These are phyloP conservation scores for Carex cristatella DNA, from an alignment of 176 grass and related monocot genomes.

Conservation along the genomic window DNA sequence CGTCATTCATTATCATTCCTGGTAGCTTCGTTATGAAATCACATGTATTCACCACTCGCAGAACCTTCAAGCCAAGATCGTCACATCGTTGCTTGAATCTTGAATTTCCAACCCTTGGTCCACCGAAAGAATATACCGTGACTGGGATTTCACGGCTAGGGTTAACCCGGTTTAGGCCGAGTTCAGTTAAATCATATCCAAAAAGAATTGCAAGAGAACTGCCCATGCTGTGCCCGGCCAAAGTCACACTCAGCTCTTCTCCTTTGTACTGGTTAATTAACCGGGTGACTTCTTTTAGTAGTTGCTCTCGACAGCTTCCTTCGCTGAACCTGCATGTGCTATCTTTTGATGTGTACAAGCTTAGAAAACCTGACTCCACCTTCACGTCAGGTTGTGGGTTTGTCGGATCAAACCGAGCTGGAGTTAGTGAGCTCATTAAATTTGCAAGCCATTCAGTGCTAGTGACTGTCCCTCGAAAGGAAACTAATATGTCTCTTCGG, in stretches of 20 bases:
- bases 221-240: conserved; percentile 93
- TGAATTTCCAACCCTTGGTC: conserved; percentile 64
- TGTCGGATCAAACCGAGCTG: conserved; percentile 53
- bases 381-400: conserved; percentile 50
- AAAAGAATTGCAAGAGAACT: conserved; percentile 56
- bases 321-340: conserved; percentile 51
- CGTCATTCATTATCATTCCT: conserved; percentile 71
- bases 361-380: conserved; percentile 83
- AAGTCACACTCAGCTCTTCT: conserved; percentile 57
- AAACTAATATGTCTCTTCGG: conserved; percentile 61
- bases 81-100: conserved; percentile 73
- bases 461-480: conserved; percentile 72
- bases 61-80: conserved; percentile 70
- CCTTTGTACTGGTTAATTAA: conserved; percentile 26
- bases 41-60: conserved; percentile 59
- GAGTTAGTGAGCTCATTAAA: conserved; percentile 71
- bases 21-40: conserved; percentile 76
- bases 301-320: conserved; percentile 82
- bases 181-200: conserved; percentile 69
- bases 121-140: conserved; percentile 85
- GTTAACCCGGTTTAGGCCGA: conserved; percentile 40
- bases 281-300: conserved; percentile 59
- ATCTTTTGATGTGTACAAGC: conserved; percentile 82
- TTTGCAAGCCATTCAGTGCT: conserved; percentile 71
- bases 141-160: conserved; percentile 20